Base-by-base conservation (phyloP, 2,329 filamentous ascomycete species). In the Claviceps digitariae region DNA sequence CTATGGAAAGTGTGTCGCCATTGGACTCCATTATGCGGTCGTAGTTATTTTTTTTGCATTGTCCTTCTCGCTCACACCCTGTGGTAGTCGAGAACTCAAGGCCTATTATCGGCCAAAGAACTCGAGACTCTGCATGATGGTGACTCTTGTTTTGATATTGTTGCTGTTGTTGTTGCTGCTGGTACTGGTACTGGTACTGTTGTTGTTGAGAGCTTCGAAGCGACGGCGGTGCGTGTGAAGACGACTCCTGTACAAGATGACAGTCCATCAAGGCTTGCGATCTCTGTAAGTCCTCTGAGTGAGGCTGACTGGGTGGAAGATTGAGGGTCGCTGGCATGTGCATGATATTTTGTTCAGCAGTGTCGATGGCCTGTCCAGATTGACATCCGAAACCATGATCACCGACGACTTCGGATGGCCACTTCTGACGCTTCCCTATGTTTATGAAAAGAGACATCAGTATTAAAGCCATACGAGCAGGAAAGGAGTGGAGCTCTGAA, bases 381-480 rank as follows among this genome's bases (percentile, higher is more conserved):
- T 47, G 25, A 47, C n/a, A 1, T 8, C 13, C 23, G 44, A 2
- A n/a, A n/a, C 9, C 25, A 8, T 31, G 4, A 9, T 27, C 25
- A 47, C 31, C 25, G 15, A 9, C 13, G 12, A 23, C 21, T 2
- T 31, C n/a, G 15, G 44, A 31, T 17, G 13, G 44, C 27, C 44
- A 21, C 21, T 52, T 52, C 25, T 52, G 51, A 20, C 45, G 51
- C 20, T 52, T 15, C 40, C 51, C 51, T 52, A 27, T 6, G 15
- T 9, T 25, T 17, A 20, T 8, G 25, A n/a, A 31, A 7, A 47
- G 27, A 7, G 3, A 10, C 1, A 17, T 45, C n/a, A 45, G 41
- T 45, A 6, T 23, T 38, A 1, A 8, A 31, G 20, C 10, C 27
- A 10, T 13, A 9, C 6, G 25, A n/a, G 21, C 2, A 46, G 15